Evolutionary conservation across 129 eudicot genomes (phyloP), one percentile per base, ranked within the genome.

Genomic region (Solidago caesia): DNA sequence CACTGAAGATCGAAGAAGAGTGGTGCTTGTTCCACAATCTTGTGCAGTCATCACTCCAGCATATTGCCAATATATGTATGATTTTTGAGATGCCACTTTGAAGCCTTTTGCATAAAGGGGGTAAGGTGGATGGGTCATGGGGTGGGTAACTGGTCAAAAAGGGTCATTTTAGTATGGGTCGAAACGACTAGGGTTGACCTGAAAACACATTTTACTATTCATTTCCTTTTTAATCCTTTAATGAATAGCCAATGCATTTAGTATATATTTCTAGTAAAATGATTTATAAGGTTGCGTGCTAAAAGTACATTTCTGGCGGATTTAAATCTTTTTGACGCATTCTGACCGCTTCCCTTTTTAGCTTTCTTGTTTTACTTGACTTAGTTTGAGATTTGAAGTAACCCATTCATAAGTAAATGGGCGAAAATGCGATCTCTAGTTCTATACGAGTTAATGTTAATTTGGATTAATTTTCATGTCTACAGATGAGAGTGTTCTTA

Each of bases 11-110:
- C 9, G 96, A 93, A 85, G 97, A 88, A 80, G 89, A 90, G 44
- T 93, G 98, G 98, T 93, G 98, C 83, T 83, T 77, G 41, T 74
- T 76, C 60, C 98, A 93, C 80, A 78, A 90, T 75, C 92, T 93
- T 83, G 76, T 88, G 76, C 91, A 70, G 71, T 80, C 98, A 63
- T 84, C 98, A 55, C 87, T 93, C 77, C 82, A 85, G 13, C 92
- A 88, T 78, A 81, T 90, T 70, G 75, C 83, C 68, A 88, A 76
- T 80, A 85, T 87, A 84, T 93, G 98, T 93, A 88, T 45, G 92
- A 60, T 70, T 76, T 55, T 71, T 57, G 56, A 61, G 63, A 64
- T 71, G 72, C 52, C 16, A 55, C 48, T 44, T 41, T 41, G 70
- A 71, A 9, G 51, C 26, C 26, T 33, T 58, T 29, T 29, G 27